Evolutionary conservation across 2,329 filamentous ascomycete genomes (phyloP).

Genomic region (Sclerotinia spermophila): DNA sequence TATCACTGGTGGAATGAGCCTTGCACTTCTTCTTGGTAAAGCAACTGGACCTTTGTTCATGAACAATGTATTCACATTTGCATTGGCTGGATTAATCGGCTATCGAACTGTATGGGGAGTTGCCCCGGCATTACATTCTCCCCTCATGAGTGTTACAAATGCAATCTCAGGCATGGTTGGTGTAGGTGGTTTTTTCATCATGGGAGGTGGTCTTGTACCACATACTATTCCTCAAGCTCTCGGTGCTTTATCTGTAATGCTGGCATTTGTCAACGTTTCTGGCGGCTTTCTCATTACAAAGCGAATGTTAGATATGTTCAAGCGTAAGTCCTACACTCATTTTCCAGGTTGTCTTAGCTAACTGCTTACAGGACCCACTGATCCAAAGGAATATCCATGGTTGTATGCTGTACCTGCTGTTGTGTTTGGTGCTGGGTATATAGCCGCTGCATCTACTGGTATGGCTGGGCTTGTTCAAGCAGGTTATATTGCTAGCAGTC

Average conservation of each 20-base stretch:
- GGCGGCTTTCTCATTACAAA: conserved; percentile 91
- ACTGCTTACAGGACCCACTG: conserved; percentile 58
- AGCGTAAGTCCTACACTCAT: conserved; percentile 46
- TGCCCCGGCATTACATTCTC: conserved; percentile 76
- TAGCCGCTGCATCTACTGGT: conserved; percentile 76
- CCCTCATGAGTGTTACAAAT: conserved; percentile 90
- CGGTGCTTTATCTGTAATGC: conserved; percentile 73
- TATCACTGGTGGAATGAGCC: conserved; percentile 74
- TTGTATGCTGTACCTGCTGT: conserved; percentile 74
- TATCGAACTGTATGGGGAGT: conserved; percentile 90
- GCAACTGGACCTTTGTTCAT: conserved; percentile 81
- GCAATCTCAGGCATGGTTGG: conserved; percentile 82
- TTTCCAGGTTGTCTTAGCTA: background rate
- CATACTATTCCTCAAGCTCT: conserved; percentile 75
- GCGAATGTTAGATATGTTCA: conserved; percentile 91
- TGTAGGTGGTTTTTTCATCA: conserved; percentile 81
- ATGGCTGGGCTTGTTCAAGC: conserved; percentile 82
- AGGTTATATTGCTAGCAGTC: conserved; percentile 78
- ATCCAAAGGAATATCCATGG: conserved; percentile 86
- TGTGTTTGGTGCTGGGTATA: conserved; percentile 75
- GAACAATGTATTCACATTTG: conserved; percentile 82
- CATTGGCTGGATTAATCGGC: conserved; percentile 77
- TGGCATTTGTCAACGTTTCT: conserved; percentile 85
- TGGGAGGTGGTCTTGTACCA: conserved; percentile 76
- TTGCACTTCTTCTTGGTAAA: conserved; percentile 73